These are phyloP conservation scores for Coniochaeta sp. DNA, from an alignment of 2,329 filamentous ascomycete species.

Conservation along the genomic window DNA sequence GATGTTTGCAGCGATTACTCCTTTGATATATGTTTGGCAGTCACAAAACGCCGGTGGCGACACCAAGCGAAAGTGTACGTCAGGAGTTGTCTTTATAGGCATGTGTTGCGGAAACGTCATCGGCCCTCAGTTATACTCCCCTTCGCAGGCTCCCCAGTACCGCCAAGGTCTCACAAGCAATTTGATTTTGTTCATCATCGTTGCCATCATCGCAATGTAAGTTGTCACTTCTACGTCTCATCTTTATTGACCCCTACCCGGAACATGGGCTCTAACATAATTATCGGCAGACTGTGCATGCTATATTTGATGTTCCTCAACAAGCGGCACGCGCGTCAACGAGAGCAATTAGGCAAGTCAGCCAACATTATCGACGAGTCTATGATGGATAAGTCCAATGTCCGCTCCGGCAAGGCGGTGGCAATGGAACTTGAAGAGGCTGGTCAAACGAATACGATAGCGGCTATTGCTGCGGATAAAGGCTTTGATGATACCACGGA, in stretches of 20 bases:
- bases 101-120: slow-evolving; percentile 50
- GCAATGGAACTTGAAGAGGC: neutral
- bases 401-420: neutral
- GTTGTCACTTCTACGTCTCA: neutral
- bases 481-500: neutral
- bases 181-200: slow-evolving; percentile 49
- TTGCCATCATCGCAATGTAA: slow-evolving; percentile 20
- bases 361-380: slow-evolving; percentile 51
- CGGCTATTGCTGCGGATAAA: neutral
- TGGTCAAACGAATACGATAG: neutral
- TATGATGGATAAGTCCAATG: slow-evolving; percentile 33
- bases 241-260: no score
- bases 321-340: slow-evolving; percentile 31
- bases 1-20: slow-evolving; percentile 48
- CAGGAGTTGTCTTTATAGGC: slow-evolving; percentile 52
- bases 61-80: slow-evolving; percentile 59
- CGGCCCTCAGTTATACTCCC: slow-evolving; percentile 51
- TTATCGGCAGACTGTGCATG: slow-evolving; percentile 23
- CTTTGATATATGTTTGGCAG: slow-evolving; percentile 48
- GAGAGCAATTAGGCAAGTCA: slow-evolving; percentile 39
- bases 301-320: slow-evolving; percentile 45
- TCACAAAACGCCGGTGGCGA: slow-evolving; percentile 56
- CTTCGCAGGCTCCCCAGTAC: slow-evolving; percentile 50
- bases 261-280: neutral
- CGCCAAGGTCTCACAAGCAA: slow-evolving; percentile 49